phyloP scores from a whole-genome alignment of 208 protist genomes.

The Sergeia podlipaevii region DNA sequence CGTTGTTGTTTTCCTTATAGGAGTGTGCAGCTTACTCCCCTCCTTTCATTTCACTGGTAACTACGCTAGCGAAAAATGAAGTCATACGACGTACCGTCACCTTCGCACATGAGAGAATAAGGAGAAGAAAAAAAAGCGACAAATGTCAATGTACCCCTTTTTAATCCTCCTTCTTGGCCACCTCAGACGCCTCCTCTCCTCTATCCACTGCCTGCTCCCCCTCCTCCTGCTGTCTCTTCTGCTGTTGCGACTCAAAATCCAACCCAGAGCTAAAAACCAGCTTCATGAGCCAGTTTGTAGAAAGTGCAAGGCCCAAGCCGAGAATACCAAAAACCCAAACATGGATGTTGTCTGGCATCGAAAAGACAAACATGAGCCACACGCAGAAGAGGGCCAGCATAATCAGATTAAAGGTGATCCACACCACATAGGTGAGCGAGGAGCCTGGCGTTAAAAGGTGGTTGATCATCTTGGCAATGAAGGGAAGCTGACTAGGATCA shows the following conservation, averaged over 20 bases:
- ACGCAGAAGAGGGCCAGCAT: constrained; percentile 62
- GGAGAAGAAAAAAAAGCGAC: constrained; percentile 12
- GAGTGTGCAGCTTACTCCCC: too few species aligned
- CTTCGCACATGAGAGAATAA: background rate
- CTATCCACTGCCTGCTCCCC: constrained; percentile 16
- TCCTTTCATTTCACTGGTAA: too few species aligned
- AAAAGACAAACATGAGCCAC: constrained; percentile 73
- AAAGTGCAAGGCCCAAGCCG: constrained; percentile 61
- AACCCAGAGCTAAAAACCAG: constrained; percentile 63
- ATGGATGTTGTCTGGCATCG: constrained; percentile 77
- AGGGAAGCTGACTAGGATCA: constrained; percentile 31
- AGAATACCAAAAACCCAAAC: constrained; percentile 88
- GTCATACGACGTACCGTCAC: too few species aligned
- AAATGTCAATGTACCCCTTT: too few species aligned
- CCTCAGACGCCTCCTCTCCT: background rate
- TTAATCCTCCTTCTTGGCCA: background rate
- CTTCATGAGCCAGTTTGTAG: constrained; percentile 90
- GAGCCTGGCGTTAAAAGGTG: constrained; percentile 87
- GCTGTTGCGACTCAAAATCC: constrained; percentile 43
- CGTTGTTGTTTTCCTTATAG: too few species aligned
- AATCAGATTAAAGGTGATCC: constrained; percentile 81
- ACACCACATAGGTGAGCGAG: constrained; percentile 71
- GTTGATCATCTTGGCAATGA: constrained; percentile 68
- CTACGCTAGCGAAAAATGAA: too few species aligned
- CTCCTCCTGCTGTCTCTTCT: constrained; percentile 9